phyloP scores from a whole-genome alignment of 2,329 filamentous ascomycete genomes.

The Cladosporium oxysporum region DNA sequence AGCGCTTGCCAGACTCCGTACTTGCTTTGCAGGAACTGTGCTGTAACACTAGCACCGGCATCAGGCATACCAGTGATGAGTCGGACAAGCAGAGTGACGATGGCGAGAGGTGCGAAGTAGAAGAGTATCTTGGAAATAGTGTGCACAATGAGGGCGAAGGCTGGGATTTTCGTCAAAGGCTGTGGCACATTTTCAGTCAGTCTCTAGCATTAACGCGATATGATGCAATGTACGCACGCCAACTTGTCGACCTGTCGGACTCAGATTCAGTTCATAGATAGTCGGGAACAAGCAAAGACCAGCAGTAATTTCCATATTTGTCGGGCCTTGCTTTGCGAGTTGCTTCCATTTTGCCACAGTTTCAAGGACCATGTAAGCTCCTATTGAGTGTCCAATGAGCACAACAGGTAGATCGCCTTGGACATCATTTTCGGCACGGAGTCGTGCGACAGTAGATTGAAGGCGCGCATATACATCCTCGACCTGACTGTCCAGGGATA shows the following conservation, averaged over 20 bases:
- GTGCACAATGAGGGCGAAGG: conserved; percentile 37
- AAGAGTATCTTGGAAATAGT: conserved; percentile 40
- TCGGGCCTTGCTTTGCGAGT: conserved; percentile 7
- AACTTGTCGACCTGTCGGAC: conserved; percentile 44
- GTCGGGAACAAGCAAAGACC: conserved; percentile 50
- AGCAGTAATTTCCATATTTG: conserved; percentile 27
- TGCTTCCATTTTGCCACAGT: conserved; percentile 28
- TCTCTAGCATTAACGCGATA: not conserved
- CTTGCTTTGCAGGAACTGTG: conserved; percentile 51
- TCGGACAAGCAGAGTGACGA: conserved; percentile 47
- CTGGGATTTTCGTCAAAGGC: conserved; percentile 32
- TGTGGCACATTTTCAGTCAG: not conserved
- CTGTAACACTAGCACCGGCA: conserved; percentile 51
- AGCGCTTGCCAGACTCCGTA: conserved; percentile 57
- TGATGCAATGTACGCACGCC: conserved; percentile 35
- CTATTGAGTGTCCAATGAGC: conserved; percentile 51
- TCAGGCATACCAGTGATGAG: conserved; percentile 45
- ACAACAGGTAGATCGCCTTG: conserved; percentile 31
- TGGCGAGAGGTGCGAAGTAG: conserved; percentile 41
- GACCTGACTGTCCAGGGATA: conserved; percentile 10
- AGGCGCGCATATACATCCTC: conserved; percentile 12
- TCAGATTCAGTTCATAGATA: conserved; percentile 48
- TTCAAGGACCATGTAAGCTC: conserved; percentile 50
- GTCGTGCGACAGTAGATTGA: not conserved
- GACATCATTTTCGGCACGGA: not conserved